phyloP scores from a whole-genome alignment of 1,139 yeast species.

The Barnettozyma hawaiiensis region DNA sequence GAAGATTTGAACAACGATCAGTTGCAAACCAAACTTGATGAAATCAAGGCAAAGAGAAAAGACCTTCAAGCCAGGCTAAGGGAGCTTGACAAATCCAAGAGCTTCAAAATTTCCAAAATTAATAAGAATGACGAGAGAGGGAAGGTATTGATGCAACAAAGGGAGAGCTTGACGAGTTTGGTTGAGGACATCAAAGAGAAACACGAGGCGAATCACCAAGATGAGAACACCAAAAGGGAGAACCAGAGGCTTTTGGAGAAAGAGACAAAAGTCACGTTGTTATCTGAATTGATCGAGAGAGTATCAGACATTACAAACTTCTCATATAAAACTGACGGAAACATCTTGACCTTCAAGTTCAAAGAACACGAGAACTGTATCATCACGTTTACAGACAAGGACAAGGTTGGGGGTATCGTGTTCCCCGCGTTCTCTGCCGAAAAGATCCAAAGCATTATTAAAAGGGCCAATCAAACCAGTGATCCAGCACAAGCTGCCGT shows the following conservation, averaged over 20 bases:
- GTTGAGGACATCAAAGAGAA: conserved; percentile 8
- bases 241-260: conserved; percentile 6
- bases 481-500: conserved; percentile 7
- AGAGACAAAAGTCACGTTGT: conserved; percentile 10
- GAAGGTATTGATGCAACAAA: conserved; percentile 4
- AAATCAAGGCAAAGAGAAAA: conserved; percentile 5
- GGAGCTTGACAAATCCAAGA: conserved; percentile 5
- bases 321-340: conserved; percentile 4
- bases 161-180: conserved; percentile 4
- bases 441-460: background rate
- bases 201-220: background rate
- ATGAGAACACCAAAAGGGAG: conserved; percentile 1
- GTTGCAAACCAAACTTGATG: conserved; percentile 8
- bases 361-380: conserved; percentile 6
- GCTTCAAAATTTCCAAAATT: conserved; percentile 1
- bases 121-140: conserved; percentile 6
- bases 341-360: conserved; percentile 6
- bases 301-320: conserved; percentile 9
- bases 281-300: conserved; percentile 13
- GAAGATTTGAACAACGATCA: conserved; percentile 6
- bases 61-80: background rate
- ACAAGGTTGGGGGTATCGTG: background rate
- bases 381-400: background rate
- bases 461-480: conserved; percentile 8
- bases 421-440: background rate